Evolutionary conservation across 2,329 filamentous ascomycete species (phyloP).

Genomic region (Ophiostoma australiae): DNA sequence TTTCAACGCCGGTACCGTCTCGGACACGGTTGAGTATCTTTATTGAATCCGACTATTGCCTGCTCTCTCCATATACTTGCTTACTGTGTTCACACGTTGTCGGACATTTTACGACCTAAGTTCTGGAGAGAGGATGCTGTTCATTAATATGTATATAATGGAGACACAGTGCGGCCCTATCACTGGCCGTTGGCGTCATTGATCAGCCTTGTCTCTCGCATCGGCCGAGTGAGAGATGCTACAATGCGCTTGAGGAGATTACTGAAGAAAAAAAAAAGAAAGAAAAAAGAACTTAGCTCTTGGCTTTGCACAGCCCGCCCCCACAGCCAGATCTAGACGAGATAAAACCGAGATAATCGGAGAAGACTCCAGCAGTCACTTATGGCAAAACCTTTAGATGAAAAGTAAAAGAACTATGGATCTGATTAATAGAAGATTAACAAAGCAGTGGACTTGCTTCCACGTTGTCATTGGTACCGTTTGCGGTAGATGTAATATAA

Average conservation of each 20-base stretch:
- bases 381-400: background rate
- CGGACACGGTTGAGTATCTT: background rate
- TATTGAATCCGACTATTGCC: background rate
- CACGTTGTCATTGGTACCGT: background rate
- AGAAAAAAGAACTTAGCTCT: background rate
- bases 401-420: background rate
- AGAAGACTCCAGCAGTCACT: background rate
- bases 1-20: background rate
- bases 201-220: background rate
- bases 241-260: background rate
- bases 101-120: background rate
- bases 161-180: background rate
- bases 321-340: background rate
- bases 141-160: background rate
- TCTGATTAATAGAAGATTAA: background rate
- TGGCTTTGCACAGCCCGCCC: conserved; percentile 5
- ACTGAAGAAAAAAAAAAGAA: background rate
- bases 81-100: background rate
- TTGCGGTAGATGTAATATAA: conserved; percentile 1
- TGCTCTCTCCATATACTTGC: background rate
- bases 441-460: background rate
- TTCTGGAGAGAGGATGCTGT: background rate
- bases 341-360: conserved; percentile 10
- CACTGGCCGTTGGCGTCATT: background rate
- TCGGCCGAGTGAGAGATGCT: conserved; percentile 1